phyloP scores from a whole-genome alignment of 371 early-diverging fungal genomes.

The Zychaea mexicana region DNA sequence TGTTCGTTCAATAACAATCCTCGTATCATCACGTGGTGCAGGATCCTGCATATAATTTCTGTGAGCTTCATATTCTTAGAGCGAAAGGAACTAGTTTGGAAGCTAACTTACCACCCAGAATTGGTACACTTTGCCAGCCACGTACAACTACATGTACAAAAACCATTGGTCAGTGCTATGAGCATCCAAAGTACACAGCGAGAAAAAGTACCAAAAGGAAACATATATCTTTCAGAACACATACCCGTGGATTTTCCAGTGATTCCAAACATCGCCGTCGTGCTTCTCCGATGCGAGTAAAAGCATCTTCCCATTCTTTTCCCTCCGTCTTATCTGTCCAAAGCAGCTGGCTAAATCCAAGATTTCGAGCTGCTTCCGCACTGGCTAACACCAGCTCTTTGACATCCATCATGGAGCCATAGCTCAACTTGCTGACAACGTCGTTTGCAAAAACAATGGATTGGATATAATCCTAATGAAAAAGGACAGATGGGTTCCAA shows the following conservation, averaged over 20 bases:
- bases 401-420: conserved; percentile 53
- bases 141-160: conserved; percentile 52
- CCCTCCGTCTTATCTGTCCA: conserved; percentile 36
- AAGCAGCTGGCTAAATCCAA: conserved; percentile 35
- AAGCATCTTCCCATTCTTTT: conserved; percentile 43
- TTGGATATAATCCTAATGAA: conserved; percentile 47
- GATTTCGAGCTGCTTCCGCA: conserved; percentile 38
- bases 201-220: background rate
- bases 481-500: too few relatives aligned
- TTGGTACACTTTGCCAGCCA: conserved; percentile 52
- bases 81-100: background rate
- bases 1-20: conserved; percentile 49
- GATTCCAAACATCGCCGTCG: conserved; percentile 34
- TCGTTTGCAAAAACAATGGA: conserved; percentile 56
- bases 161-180: too few relatives aligned
- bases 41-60: conserved; percentile 32
- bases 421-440: conserved; percentile 51
- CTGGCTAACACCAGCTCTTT: conserved; percentile 51
- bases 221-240: background rate
- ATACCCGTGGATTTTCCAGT: conserved; percentile 46
- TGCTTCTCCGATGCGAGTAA: conserved; percentile 40
- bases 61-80: background rate
- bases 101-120: conserved; percentile 44
- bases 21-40: conserved; percentile 43
- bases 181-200: too few relatives aligned